Conservation (phyloP, 73 alveolate species). For the Symbiodinium pilosum region DNA sequence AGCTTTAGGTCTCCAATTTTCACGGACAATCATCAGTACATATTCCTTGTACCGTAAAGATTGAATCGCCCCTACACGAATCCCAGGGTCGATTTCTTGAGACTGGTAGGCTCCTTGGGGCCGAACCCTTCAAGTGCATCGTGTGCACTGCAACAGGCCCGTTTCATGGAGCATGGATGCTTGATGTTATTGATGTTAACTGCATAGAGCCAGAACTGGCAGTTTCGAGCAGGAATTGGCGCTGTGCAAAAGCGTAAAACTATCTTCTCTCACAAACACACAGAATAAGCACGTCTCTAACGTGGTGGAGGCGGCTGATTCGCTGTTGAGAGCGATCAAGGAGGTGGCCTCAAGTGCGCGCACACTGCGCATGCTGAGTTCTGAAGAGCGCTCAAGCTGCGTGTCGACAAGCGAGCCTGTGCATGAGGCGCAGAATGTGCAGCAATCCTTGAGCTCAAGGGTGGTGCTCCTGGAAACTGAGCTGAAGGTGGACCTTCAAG, state of each 20-base stretch:
- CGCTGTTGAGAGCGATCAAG: constrained; percentile 39
- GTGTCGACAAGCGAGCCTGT: too few relatives aligned
- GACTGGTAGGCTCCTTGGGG: background rate
- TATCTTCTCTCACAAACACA: too few relatives aligned
- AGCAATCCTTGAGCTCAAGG: background rate
- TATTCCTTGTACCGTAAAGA: too few relatives aligned
- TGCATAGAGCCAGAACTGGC: too few relatives aligned
- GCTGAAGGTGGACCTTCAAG: constrained; percentile 49
- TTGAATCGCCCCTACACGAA: too few relatives aligned
- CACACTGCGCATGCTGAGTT: background rate
- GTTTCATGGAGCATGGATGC: too few relatives aligned
- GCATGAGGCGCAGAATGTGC: background rate
- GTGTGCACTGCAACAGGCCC: constrained; percentile 50
- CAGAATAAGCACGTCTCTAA: too few relatives aligned
- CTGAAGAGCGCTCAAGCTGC: background rate
- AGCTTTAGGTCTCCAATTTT: too few relatives aligned
- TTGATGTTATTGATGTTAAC: too few relatives aligned
- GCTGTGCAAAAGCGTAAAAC: too few relatives aligned
- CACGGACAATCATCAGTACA: too few relatives aligned
- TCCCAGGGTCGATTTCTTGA: background rate
- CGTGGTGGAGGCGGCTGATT: constrained; percentile 47
- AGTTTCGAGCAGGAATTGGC: too few relatives aligned
- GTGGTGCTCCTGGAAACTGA: constrained; percentile 47
- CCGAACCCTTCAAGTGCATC: background rate
- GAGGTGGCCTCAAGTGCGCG: constrained; percentile 9